Percentiles rank a stretch among this genome's conserved stretches.
phyloP scores from a whole-genome alignment of 805 yeast species.

The Zygoascus ofunaensis region DNA sequence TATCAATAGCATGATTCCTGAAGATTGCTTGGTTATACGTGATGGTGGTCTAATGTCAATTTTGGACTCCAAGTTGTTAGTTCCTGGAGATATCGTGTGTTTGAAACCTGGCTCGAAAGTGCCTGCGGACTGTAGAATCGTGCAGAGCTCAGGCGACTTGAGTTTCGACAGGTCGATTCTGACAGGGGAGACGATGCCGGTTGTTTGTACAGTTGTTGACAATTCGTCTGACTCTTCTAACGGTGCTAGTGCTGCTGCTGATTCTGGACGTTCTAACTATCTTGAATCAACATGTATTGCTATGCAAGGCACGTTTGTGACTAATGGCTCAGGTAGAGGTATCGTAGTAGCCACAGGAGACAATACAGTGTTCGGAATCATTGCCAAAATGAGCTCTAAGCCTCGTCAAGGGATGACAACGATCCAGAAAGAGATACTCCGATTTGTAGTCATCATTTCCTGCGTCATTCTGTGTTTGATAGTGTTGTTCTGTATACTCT shows the following conservation, averaged over 20 bases:
- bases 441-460: conserved; percentile 25
- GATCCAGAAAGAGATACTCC: conserved; percentile 20
- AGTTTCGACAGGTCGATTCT: conserved; percentile 39
- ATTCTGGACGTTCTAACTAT: conserved; percentile 20
- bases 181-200: conserved; percentile 34
- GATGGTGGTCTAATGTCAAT: conserved; percentile 24
- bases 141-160: conserved; percentile 31
- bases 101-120: conserved; percentile 35
- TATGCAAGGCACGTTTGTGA: conserved; percentile 38
- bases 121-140: conserved; percentile 41
- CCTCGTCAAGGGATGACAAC: conserved; percentile 32
- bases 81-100: conserved; percentile 39
- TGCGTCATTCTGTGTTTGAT: conserved; percentile 7
- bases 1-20: conserved; percentile 37
- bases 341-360: conserved; percentile 39
- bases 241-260: conserved; percentile 7
- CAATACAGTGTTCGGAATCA: conserved; percentile 38
- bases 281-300: conserved; percentile 38
- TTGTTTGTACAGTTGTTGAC: background rate
- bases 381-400: conserved; percentile 35
- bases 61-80: conserved; percentile 29
- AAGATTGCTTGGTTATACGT: conserved; percentile 26
- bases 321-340: conserved; percentile 38
- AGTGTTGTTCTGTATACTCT: conserved; percentile 24
- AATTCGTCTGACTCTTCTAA: conserved; percentile 34